Conservation (phyloP, 345 rosid genomes). For the Moringa oleifera region DNA sequence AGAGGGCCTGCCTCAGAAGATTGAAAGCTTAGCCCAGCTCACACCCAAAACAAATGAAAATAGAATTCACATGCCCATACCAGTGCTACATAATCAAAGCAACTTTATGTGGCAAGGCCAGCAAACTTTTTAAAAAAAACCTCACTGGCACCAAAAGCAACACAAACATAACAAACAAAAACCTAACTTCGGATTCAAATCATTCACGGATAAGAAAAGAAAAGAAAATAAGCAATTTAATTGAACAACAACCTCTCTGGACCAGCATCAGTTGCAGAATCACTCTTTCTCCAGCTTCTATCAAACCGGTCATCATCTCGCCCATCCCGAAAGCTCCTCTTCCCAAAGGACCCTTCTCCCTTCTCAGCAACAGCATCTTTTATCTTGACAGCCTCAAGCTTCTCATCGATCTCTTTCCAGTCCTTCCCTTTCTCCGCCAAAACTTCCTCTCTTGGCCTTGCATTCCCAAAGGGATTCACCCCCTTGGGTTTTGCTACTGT, state of each 20-base stretch:
- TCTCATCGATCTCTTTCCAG: constrained; percentile 93
- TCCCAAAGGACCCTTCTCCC: constrained; percentile 34
- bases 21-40: too few species aligned
- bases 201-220: too few species aligned
- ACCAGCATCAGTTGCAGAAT: background rate
- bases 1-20: too few species aligned
- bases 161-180: too few species aligned
- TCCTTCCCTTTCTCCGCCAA: constrained; percentile 88
- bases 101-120: background rate
- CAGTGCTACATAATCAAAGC: background rate
- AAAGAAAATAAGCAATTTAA: constrained; percentile 1
- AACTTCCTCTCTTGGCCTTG: constrained; percentile 96
- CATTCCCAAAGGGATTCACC: constrained; percentile 74
- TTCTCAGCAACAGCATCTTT: constrained; percentile 43
- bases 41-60: too few species aligned
- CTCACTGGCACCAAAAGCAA: background rate
- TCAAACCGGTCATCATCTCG: constrained; percentile 25
- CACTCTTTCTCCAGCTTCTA: constrained; percentile 52
- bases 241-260: constrained; percentile 28
- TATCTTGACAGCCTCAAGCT: constrained; percentile 49
- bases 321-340: constrained; percentile 39
- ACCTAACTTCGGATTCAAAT: too few species aligned
- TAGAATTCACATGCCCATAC: too few species aligned
- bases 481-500: constrained; percentile 50
- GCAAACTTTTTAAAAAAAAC: background rate